Conservation (phyloP, 1,139 yeast species). For the Yamadazyma siamensis region DNA sequence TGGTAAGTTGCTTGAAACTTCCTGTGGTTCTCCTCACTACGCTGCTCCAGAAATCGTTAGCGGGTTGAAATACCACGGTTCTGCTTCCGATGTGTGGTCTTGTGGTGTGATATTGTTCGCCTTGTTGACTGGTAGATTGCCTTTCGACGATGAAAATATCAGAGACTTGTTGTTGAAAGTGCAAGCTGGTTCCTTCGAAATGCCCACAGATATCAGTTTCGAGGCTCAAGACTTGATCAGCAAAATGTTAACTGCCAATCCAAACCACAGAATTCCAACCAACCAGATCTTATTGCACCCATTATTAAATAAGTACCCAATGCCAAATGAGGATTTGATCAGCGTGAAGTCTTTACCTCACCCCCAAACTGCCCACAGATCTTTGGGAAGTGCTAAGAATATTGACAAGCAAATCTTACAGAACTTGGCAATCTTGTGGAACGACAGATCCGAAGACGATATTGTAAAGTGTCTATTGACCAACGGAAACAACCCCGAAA, state of each 20-base stretch:
- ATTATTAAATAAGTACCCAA: conserved; percentile 59
- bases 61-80: conserved; percentile 76
- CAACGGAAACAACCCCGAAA: conserved; percentile 65
- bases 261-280: conserved; percentile 71
- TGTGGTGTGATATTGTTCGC: conserved; percentile 83
- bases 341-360: conserved; percentile 57
- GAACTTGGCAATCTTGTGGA: conserved; percentile 72
- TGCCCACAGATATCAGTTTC: conserved; percentile 61
- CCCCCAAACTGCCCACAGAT: conserved; percentile 56
- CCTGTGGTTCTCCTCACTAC: conserved; percentile 85
- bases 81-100: conserved; percentile 84
- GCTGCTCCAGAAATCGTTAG: conserved; percentile 86
- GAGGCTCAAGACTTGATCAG: conserved; percentile 73
- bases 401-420: conserved; percentile 64
- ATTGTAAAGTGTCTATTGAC: conserved; percentile 52
- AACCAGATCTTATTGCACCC: conserved; percentile 77
- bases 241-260: conserved; percentile 77
- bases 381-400: conserved; percentile 43
- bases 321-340: conserved; percentile 48
- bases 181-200: conserved; percentile 69
- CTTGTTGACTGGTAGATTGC: conserved; percentile 71
- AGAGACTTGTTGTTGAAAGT: conserved; percentile 68
- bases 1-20: conserved; percentile 68
- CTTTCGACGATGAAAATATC: conserved; percentile 79
- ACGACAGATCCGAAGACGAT: conserved; percentile 58